Evolutionary conservation across 441 rosid genomes (phyloP), one percentile per base, ranked within the genome.

Genomic region (Pelargonium australe): DNA sequence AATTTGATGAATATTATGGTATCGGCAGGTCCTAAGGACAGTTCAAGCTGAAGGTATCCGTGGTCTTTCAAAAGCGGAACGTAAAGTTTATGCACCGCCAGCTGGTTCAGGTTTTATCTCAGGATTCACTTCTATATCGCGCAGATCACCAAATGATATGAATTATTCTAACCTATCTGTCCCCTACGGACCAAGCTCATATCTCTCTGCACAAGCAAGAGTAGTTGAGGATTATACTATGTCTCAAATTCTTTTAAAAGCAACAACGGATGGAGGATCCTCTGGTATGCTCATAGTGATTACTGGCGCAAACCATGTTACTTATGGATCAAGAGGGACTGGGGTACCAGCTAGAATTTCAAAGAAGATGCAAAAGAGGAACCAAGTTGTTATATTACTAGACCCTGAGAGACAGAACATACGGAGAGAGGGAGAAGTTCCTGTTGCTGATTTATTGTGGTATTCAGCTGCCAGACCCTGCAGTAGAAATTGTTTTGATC

Each of bases 391-490:
- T 78, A 77, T 91, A 71, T 74, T 91, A 70, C 96, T 89, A 76
- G 91, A 93, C 73, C 98, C 96, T 41, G 97, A 93, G 76, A 88
- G 97, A 76, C 97, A 91, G 74, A 81, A 73, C 72, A 80, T 94
- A 41, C 78, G 92, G 76, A 87, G 93, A 78, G 96, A 93, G 68
- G 97, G 97, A 6, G 98, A 93, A 72, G 89, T 82, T 76, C 98
- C 97, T 49, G 85, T 88, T 23, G 91, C 97, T 68, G 96, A 93
- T 79, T 91, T 93, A 75, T 83, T 93, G 77, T 89, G 96, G 98
- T 91, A 89, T 81, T 91, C 98, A 72, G 96, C 89, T 14, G 91
- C 98, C 67, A 88, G 97, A 78, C 91, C 98, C 5, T 93, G 98
- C 81, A 88, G 79, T 74, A 86, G 98, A 72, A 94, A 94, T 72